phyloP scores from a whole-genome alignment of 768 basidiomycete species.

The Pleurotus djamor region DNA sequence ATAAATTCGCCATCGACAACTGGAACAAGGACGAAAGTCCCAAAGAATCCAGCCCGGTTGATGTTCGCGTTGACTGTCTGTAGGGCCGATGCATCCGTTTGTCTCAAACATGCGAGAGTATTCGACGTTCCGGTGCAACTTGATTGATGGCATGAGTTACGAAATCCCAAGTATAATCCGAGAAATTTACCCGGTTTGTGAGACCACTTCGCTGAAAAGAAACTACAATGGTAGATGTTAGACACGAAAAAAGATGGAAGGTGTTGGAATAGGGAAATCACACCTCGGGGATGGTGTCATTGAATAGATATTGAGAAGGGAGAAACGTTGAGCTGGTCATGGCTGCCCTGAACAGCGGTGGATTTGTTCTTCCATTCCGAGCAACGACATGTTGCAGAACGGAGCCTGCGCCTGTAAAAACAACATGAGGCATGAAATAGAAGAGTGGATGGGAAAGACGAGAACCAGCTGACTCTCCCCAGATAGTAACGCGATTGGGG shows the following conservation, averaged over 20 bases:
- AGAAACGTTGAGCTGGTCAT: conserved; percentile 26
- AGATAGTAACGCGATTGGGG: neutral
- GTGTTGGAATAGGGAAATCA: neutral
- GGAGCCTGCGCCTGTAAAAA: conserved; percentile 27
- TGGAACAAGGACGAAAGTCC: conserved; percentile 24
- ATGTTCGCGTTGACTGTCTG: conserved; percentile 20
- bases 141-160: neutral
- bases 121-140: conserved; percentile 12
- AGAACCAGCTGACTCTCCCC: conserved; percentile 2
- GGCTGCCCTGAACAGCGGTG: conserved; percentile 23
- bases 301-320: conserved; percentile 25
- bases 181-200: conserved; percentile 7
- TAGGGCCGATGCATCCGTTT: conserved; percentile 11
- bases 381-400: conserved; percentile 30
- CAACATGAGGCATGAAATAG: neutral
- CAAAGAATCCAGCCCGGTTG: conserved; percentile 16
- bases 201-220: conserved; percentile 5
- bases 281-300: conserved; percentile 24
- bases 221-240: neutral
- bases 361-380: conserved; percentile 24
- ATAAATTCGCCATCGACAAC: conserved; percentile 31
- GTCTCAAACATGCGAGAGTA: conserved; percentile 13
- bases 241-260: neutral
- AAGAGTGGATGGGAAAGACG: neutral
- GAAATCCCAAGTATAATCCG: neutral